phyloP scores from a whole-genome alignment of 2,329 filamentous ascomycete genomes.

The Diplocarpon mali region DNA sequence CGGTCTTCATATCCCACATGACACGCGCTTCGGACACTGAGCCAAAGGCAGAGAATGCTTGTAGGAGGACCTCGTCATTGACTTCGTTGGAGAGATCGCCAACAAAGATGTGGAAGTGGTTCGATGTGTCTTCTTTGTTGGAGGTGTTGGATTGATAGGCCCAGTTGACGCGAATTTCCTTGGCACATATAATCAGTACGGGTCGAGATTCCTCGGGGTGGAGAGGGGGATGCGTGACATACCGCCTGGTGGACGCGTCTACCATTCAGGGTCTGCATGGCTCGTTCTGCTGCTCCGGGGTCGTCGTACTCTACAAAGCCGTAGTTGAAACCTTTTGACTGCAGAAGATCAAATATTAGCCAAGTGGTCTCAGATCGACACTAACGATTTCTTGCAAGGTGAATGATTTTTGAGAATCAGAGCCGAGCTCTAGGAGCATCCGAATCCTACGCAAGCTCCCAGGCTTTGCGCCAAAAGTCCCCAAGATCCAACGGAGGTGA shows the following conservation, averaged over 20 bases:
- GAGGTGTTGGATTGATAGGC: constrained; percentile 93
- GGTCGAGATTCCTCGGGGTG: not conserved
- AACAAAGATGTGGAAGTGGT: constrained; percentile 98
- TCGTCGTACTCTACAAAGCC: constrained; percentile 99
- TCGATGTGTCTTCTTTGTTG: constrained; percentile 94
- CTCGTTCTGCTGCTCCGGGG: constrained; percentile 87
- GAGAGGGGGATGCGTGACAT: constrained; percentile 29
- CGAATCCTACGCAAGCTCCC: constrained; percentile 17
- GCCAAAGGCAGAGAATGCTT: constrained; percentile 93
- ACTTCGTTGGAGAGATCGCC: constrained; percentile 97
- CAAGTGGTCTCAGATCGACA: not conserved
- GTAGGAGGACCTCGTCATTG: constrained; percentile 86
- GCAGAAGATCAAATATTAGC: not conserved
- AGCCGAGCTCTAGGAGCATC: too few relatives aligned
- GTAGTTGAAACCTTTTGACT: constrained; percentile 97
- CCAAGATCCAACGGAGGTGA: constrained; percentile 19
- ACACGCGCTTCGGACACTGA: constrained; percentile 94
- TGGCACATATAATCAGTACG: constrained; percentile 22
- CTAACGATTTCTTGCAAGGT: not conserved
- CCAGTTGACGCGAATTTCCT: constrained; percentile 99
- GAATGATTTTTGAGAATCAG: not conserved
- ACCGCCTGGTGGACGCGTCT: constrained; percentile 92
- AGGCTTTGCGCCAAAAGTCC: constrained; percentile 13
- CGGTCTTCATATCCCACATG: constrained; percentile 99
- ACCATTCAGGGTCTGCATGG: constrained; percentile 94